phyloP scores from a whole-genome alignment of 2,329 filamentous ascomycete genomes.

The Colletotrichum musae region DNA sequence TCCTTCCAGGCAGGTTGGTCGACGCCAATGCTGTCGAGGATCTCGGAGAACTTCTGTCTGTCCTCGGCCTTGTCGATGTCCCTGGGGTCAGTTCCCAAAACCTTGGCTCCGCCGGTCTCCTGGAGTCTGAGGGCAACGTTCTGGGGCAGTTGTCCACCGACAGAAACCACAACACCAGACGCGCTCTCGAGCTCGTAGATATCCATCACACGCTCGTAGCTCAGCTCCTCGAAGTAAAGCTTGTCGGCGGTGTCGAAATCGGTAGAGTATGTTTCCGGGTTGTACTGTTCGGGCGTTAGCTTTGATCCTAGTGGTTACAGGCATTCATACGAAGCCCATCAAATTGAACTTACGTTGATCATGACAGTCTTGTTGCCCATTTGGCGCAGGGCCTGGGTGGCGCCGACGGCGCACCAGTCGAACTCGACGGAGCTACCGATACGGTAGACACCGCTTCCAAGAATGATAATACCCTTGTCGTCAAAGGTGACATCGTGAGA shows the following conservation, averaged over 20 bases:
- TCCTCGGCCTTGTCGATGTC: slow-evolving; percentile 99
- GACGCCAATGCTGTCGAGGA: slow-evolving; percentile 95
- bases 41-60: slow-evolving; percentile 97
- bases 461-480: slow-evolving; percentile 89
- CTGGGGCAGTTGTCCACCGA: slow-evolving; percentile 95
- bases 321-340: no score
- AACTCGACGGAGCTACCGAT: slow-evolving; percentile 99
- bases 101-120: slow-evolving; percentile 88
- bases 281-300: slow-evolving; percentile 61
- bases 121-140: slow-evolving; percentile 97
- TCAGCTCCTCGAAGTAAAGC: slow-evolving; percentile 96
- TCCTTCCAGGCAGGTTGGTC: slow-evolving; percentile 99
- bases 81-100: slow-evolving; percentile 91
- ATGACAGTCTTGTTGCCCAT: slow-evolving; percentile 98
- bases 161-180: slow-evolving; percentile 91
- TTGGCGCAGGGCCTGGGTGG: slow-evolving; percentile 83
- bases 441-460: slow-evolving; percentile 96
- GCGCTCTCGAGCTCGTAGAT: slow-evolving; percentile 95
- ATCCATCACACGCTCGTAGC: slow-evolving; percentile 98
- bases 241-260: slow-evolving; percentile 93
- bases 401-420: slow-evolving; percentile 97
- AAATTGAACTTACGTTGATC: slow-evolving; percentile 78
- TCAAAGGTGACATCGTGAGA: slow-evolving; percentile 95
- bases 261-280: slow-evolving; percentile 85
- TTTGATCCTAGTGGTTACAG: not conserved